phyloP scores from a whole-genome alignment of 2,329 filamentous ascomycete genomes.

The Monilinia aucupariae region DNA sequence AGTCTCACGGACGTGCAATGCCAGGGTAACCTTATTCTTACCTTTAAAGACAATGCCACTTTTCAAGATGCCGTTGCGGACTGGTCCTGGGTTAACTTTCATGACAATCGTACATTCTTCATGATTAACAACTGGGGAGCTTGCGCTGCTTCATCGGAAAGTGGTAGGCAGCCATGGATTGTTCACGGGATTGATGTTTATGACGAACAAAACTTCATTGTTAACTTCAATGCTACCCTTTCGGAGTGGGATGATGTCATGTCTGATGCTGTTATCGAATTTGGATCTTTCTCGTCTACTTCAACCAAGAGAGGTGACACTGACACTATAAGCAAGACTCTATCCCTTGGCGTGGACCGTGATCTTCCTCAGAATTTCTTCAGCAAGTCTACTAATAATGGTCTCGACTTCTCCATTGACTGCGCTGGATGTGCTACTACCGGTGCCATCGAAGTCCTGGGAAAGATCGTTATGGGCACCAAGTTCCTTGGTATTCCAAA shows the following conservation, averaged over 20 bases:
- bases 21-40: not conserved
- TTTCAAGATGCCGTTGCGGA: slow-evolving; percentile 14
- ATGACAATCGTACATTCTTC: slow-evolving; percentile 15
- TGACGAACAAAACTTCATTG: slow-evolving; percentile 15
- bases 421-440: slow-evolving; percentile 11
- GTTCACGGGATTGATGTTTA: slow-evolving; percentile 9
- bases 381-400: slow-evolving; percentile 10
- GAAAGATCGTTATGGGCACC: slow-evolving; percentile 12
- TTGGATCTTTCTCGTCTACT: not conserved
- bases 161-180: slow-evolving; percentile 17
- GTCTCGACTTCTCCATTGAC: slow-evolving; percentile 14
- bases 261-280: slow-evolving; percentile 9
- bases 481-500: not conserved
- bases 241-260: slow-evolving; percentile 14
- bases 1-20: slow-evolving; percentile 12
- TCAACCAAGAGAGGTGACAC: slow-evolving; percentile 4
- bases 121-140: slow-evolving; percentile 16
- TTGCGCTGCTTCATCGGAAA: slow-evolving; percentile 1
- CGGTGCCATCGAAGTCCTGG: slow-evolving; percentile 2
- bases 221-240: slow-evolving; percentile 16
- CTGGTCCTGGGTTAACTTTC: slow-evolving; percentile 17
- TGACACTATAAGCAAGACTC: not conserved
- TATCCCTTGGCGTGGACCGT: not conserved
- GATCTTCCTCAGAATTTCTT: slow-evolving; percentile 13
- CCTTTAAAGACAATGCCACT: slow-evolving; percentile 12